Percentiles rank a stretch among this genome's conserved stretches.
phyloP scores from a whole-genome alignment of 2,329 filamentous ascomycete species.

The Hymenotorrendiella dingleyae region DNA sequence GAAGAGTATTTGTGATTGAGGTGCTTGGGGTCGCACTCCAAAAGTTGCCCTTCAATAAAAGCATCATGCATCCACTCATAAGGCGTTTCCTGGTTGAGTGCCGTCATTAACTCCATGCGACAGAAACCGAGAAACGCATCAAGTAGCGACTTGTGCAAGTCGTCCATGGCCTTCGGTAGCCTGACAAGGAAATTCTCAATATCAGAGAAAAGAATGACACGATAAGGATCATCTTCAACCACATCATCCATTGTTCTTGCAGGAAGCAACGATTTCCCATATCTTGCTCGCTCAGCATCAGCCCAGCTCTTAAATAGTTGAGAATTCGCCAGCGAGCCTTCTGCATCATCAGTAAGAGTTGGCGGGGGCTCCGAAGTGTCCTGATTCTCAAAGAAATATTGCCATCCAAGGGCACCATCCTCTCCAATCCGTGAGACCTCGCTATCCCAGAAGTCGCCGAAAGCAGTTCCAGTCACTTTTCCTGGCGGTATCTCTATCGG shows the following conservation, averaged over 20 bases:
- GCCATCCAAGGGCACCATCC: constrained; percentile 64
- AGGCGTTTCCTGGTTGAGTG: constrained; percentile 17
- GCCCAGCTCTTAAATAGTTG: constrained; percentile 40
- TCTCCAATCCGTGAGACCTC: constrained; percentile 79
- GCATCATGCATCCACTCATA: constrained; percentile 42
- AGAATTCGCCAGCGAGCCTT: constrained; percentile 12
- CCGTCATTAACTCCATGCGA: constrained; percentile 49
- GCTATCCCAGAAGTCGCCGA: constrained; percentile 81
- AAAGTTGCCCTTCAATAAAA: constrained; percentile 42
- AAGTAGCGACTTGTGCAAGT: constrained; percentile 45
- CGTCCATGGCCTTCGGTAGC: constrained; percentile 37
- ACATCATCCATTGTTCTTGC: constrained; percentile 69
- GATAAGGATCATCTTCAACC: constrained; percentile 74
- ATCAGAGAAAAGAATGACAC: constrained; percentile 76
- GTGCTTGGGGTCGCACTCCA: constrained; percentile 25
- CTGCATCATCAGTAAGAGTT: constrained; percentile 15
- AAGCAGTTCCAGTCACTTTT: constrained; percentile 32
- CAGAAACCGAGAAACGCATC: constrained; percentile 68
- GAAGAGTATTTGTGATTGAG: constrained; percentile 6
- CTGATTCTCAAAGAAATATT: constrained; percentile 37
- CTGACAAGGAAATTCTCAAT: constrained; percentile 56
- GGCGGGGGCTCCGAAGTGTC: constrained; percentile 17
- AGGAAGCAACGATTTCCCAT: constrained; percentile 49
- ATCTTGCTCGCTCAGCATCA: constrained; percentile 46
- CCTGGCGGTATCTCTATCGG: constrained; percentile 34